Percentiles rank a stretch among this genome's conserved stretches.
Conservation (phyloP, 371 early-diverging fungal species). For the Chytridiales sp. region DNA sequence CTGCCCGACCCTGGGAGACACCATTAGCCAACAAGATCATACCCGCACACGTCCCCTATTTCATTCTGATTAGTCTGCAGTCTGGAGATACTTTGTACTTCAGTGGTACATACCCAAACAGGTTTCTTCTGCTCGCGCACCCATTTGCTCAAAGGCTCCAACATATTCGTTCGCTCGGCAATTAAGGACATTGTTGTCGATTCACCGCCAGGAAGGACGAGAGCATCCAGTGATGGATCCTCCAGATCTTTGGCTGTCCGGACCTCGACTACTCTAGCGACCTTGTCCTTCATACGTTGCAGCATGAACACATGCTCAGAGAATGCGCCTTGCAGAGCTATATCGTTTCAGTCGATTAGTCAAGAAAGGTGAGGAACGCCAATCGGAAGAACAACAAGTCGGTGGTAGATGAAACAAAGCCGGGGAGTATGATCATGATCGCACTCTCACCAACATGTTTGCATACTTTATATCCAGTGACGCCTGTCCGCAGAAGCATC, state of each 20-base stretch:
- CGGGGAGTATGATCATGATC: no score
- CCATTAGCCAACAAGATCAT: conserved; percentile 85
- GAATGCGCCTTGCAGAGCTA: conserved; percentile 93
- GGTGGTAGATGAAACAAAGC: no score
- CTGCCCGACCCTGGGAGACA: conserved; percentile 72
- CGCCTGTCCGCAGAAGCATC: no score
- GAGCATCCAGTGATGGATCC: conserved; percentile 67
- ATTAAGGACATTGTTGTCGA: conserved; percentile 89
- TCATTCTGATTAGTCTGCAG: neutral
- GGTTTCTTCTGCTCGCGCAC: conserved; percentile 47
- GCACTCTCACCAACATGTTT: no score
- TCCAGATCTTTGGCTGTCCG: conserved; percentile 66
- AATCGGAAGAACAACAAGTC: no score
- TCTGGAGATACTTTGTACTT: no score
- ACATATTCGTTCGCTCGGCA: conserved; percentile 77
- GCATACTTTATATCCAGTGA: no score
- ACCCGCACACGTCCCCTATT: conserved; percentile 92
- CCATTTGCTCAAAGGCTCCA: conserved; percentile 74
- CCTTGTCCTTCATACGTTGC: conserved; percentile 51
- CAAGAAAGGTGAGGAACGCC: neutral
- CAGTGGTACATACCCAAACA: conserved; percentile 73
- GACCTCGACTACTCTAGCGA: conserved; percentile 64
- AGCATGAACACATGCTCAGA: conserved; percentile 85
- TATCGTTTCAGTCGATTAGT: neutral
- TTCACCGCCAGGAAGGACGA: conserved; percentile 95